Base-by-base conservation (phyloP, 768 basidiomycete species). In the Phylloporus sp. region DNA sequence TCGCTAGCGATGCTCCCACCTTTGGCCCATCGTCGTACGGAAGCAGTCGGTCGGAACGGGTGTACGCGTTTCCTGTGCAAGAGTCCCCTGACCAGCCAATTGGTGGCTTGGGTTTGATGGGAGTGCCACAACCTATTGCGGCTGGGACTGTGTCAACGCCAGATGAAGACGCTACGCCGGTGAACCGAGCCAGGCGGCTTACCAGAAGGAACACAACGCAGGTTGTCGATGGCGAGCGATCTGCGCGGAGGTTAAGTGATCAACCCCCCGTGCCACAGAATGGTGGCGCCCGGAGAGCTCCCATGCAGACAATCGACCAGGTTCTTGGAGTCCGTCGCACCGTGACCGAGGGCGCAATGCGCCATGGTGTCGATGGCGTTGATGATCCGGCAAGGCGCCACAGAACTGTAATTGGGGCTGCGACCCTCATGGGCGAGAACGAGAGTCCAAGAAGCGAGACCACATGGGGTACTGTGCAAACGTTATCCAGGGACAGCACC, bases 381-480 rank as follows among this genome's bases (percentile, higher is more conserved):
- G 54, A 32, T 34, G 52, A 52, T 15, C 22, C 40, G 11, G 27
- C 26, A 6, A 47, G 50, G 34, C 40, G 23, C 10, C 52, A 38
- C 18, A 54, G 54, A 32, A 29, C 24, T 20, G 36, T 29, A 42
- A 54, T 37, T 6, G 55, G 53, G 14, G 24, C 35, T 33, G 48
- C 22, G 14, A 55, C 63, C 1, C 51, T 61, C n/a, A 41, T 38
- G 0, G 42, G 44, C 5, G 59, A 52, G 45, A 21, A 49, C 38
- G 63, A 61, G 20, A 67, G 64, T 9, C 65, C 64, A 9, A 54
- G 64, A 43, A 67, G 64, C 48, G 64, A 61, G 48, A 66, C 66
- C 15, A 68, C 67, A 2, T 68, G 67, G 67, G 67, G 67, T 31
- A 68, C 67, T n/a, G 56, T 66, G 2, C 58, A 53, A 6, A 59